A percentile compares a stretch with the other conserved stretches of the same genome.
phyloP scores from a whole-genome alignment of 805 yeast genomes.

The Hanseniaspora hatyaiensis region DNA sequence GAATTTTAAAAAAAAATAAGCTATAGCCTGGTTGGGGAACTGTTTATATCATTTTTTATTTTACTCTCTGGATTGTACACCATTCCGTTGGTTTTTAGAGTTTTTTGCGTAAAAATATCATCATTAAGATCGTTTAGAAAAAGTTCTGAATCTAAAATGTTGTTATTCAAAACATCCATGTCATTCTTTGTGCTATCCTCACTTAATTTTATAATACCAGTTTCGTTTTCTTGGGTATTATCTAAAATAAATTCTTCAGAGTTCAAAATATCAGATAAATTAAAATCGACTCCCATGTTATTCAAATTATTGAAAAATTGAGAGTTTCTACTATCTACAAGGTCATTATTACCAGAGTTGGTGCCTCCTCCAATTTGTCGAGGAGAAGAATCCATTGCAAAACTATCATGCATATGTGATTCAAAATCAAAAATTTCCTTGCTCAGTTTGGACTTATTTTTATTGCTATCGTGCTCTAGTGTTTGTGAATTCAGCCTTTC shows the following conservation, averaged over 20 bases:
- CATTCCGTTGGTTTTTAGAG: not conserved
- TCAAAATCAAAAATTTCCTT: constrained; percentile 9
- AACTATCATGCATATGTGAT: not conserved
- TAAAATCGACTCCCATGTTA: constrained; percentile 4
- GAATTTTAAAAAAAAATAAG: too few relatives aligned
- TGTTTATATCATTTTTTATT: constrained; percentile 1
- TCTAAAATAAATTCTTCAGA: constrained; percentile 1
- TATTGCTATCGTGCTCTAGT: not conserved
- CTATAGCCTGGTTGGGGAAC: constrained; percentile 1
- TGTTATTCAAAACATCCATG: not conserved
- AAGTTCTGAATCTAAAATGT: constrained; percentile 1
- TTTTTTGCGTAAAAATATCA: not conserved
- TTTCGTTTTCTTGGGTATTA: not conserved
- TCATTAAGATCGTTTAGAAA: not conserved
- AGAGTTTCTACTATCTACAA: constrained; percentile 4
- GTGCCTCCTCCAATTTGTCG: not conserved
- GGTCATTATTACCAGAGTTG: not conserved
- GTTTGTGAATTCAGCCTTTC: too few relatives aligned
- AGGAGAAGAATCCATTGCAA: not conserved
- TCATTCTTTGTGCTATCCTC: not conserved
- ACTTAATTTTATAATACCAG: not conserved
- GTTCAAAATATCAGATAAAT: constrained; percentile 4
- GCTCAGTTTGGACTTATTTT: constrained; percentile 8
- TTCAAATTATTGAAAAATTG: constrained; percentile 7
- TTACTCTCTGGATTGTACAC: not conserved